Evolutionary conservation across 2,329 filamentous ascomycete genomes (phyloP).

Genomic region (Lasiodiplodia sp.): DNA sequence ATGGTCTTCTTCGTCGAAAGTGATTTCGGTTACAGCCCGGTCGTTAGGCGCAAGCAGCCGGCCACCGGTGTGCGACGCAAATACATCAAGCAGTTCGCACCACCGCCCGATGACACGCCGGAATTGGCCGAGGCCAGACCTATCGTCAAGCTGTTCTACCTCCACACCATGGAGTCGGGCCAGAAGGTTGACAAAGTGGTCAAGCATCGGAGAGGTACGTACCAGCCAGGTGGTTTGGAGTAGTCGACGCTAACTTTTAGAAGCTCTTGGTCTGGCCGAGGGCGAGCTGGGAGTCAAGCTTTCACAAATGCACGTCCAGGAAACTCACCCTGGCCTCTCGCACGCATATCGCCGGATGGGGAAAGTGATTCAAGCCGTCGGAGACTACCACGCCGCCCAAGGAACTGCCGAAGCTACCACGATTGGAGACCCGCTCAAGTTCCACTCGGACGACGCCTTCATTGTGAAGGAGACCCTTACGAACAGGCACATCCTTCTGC

Average conservation of each 20-base stretch:
- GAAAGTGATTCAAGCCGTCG: conserved; percentile 89
- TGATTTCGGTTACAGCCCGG: conserved; percentile 96
- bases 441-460: conserved; percentile 94
- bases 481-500: conserved; percentile 94
- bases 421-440: conserved; percentile 89
- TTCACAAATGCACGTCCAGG: conserved; percentile 84
- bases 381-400: conserved; percentile 95
- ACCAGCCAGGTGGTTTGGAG: background rate
- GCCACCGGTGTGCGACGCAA: conserved; percentile 94
- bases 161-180: conserved; percentile 94
- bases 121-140: conserved; percentile 90
- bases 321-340: conserved; percentile 84
- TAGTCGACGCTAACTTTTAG: conserved; percentile 11
- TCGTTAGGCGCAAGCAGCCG: conserved; percentile 94
- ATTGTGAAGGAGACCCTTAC: conserved; percentile 98
- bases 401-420: conserved; percentile 96
- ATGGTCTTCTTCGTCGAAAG: conserved; percentile 99
- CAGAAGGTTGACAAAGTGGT: conserved; percentile 96
- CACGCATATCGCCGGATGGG: conserved; percentile 95
- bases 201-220: conserved; percentile 83
- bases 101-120: conserved; percentile 94
- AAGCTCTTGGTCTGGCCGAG: conserved; percentile 89
- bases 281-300: conserved; percentile 93
- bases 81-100: conserved; percentile 97
- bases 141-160: conserved; percentile 92